Evolutionary conservation across 768 basidiomycete genomes (phyloP).

Genomic region (Leccinum boreale): DNA sequence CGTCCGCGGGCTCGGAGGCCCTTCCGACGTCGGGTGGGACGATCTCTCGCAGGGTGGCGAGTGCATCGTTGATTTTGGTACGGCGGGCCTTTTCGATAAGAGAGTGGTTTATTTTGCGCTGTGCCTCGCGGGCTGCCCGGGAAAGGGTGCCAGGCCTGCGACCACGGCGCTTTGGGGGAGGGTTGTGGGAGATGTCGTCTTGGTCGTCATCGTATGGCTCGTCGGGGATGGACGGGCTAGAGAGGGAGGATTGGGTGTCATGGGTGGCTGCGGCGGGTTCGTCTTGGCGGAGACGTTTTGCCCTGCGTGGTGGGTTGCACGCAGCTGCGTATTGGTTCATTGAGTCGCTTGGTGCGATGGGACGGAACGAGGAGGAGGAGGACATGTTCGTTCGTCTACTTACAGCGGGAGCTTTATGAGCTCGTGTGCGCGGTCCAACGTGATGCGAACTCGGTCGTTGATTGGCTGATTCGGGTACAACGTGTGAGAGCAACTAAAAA

Average conservation of each 20-base stretch:
- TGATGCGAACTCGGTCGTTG: background rate
- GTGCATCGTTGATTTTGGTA: constrained; percentile 94
- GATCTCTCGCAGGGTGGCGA: constrained; percentile 71
- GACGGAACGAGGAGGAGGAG: constrained; percentile 18
- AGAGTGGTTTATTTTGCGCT: constrained; percentile 90
- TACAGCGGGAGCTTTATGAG: background rate
- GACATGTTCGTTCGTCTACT: constrained; percentile 2
- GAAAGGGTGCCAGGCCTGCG: constrained; percentile 70
- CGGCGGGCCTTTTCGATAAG: constrained; percentile 92
- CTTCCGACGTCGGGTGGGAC: constrained; percentile 61
- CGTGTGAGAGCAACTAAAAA: constrained; percentile 12
- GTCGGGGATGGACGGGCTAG: constrained; percentile 18
- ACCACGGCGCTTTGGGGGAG: constrained; percentile 59
- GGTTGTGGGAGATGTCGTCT: constrained; percentile 9
- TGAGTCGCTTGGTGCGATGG: constrained; percentile 21
- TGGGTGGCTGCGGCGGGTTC: constrained; percentile 7
- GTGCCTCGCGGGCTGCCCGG: constrained; percentile 76
- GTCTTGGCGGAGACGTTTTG: constrained; percentile 37
- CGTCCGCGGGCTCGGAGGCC: constrained; percentile 23
- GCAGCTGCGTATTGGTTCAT: constrained; percentile 35
- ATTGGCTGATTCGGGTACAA: constrained; percentile 21
- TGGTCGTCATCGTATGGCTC: constrained; percentile 25
- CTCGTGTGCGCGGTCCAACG: constrained; percentile 25
- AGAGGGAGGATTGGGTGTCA: background rate
- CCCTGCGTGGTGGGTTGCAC: constrained; percentile 45